Percentiles rank a stretch among this genome's conserved stretches.
Evolutionary conservation across 1,284 basidiomycete genomes (phyloP).

Genomic region (Prillingera fragicola): DNA sequence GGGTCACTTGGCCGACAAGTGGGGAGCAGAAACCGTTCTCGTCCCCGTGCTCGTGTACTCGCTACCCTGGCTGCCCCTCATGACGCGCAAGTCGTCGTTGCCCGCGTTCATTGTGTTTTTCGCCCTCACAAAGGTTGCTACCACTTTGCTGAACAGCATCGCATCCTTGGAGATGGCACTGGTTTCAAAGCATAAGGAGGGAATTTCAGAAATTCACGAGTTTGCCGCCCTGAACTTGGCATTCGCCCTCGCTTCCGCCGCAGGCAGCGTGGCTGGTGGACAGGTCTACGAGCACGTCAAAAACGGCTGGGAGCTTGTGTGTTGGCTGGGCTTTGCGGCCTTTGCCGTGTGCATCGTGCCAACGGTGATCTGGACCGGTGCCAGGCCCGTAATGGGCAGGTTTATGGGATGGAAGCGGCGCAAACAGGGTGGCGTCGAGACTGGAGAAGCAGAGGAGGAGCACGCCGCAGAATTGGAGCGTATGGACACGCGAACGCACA

Average conservation of each 20-base stretch:
- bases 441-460: conserved; percentile 1
- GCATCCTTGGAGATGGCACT: background rate
- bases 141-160: background rate
- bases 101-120: conserved; percentile 59
- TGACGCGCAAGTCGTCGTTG: conserved; percentile 54
- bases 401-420: too few species aligned
- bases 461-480: too few species aligned
- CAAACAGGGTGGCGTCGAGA: too few species aligned
- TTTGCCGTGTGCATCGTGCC: background rate
- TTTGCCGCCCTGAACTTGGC: conserved; percentile 39
- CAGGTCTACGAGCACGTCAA: conserved; percentile 35
- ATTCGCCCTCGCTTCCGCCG: conserved; percentile 25
- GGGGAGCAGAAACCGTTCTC: conserved; percentile 58
- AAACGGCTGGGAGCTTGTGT: conserved; percentile 29
- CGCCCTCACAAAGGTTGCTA: conserved; percentile 52
- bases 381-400: too few species aligned
- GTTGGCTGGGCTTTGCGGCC: conserved; percentile 17
- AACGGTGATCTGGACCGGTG: background rate
- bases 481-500: too few species aligned
- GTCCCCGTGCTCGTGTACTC: conserved; percentile 54
- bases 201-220: conserved; percentile 35
- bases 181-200: background rate
- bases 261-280: conserved; percentile 34
- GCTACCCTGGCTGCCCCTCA: conserved; percentile 61
- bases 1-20: conserved; percentile 58